Evolutionary conservation across 163 green algal genomes (phyloP), one percentile per base, ranked within the genome.

Genomic region (Chloromonas sp.): DNA sequence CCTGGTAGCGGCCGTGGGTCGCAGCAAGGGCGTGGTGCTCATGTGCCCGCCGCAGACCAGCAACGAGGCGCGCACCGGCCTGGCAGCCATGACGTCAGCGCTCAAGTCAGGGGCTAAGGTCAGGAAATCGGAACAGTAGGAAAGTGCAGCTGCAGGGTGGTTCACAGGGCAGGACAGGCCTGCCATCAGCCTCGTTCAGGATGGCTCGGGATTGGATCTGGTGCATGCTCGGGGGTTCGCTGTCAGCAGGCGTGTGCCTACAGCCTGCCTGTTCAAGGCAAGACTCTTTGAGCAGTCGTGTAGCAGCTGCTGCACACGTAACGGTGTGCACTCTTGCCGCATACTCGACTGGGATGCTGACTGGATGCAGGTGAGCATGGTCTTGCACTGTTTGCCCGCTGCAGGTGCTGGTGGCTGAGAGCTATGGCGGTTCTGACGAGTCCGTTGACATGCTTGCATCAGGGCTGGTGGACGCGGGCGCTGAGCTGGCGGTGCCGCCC

Each of bases 391-490:
- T 36, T 36, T 80, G 14, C 5, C 14, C 5, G 2, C 66, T 74
- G 66, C 91, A 95, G 90, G 89, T 97, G 3, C 78, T 97, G 61
- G 90, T 99, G 58, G 95, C 93, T 0, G 97, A 99, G 93, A 95
- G 86, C 36, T 99, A 94, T 88, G 97, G 96, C 71, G 96, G 96
- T 2, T 85, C 88, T 1, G 96, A 99, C 86, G 97, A 99, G 91
- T 97, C 96, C 0, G 95, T 99, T 15, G 96, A 99, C 90, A 91
- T 91, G 15, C 90, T 99, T 78, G 71, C 91, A 61, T 57, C 80
- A 0, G 85, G 71, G 3, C 91, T 98, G 84, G 85, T 96, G 59
- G 88, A 90, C 1, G 83, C 91, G 60, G 92, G 89, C 0, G 90
- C 95, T 3, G 88, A 93, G 84, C 79, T 91, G 85, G 77, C 91